phyloP scores from a whole-genome alignment of 225 moss, liverwort and hornwort species.

The Pseudisothecium myosuroides region DNA sequence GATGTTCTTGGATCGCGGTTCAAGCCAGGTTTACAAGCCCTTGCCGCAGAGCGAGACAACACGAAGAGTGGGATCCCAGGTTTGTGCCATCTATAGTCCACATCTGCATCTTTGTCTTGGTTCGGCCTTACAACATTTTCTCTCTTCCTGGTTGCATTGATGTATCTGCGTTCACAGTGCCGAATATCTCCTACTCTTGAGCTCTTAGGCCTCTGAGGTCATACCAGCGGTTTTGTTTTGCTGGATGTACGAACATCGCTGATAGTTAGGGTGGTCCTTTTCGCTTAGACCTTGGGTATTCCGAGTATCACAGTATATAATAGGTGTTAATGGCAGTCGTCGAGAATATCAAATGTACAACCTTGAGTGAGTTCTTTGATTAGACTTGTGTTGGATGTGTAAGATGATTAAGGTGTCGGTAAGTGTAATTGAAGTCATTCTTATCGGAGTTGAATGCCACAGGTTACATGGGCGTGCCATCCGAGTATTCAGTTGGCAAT shows the following conservation, averaged over 20 bases:
- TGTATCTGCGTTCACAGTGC: neutral
- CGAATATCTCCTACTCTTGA: neutral
- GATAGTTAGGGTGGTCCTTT: neutral
- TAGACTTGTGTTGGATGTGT: neutral
- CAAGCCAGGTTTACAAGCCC: constrained; percentile 73
- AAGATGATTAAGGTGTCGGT: neutral
- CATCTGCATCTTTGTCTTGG: neutral
- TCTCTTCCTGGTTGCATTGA: neutral
- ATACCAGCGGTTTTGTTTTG: neutral
- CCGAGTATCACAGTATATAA: neutral
- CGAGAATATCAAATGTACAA: neutral
- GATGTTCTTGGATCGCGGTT: constrained; percentile 43
- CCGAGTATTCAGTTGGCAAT: constrained; percentile 46
- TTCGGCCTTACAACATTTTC: neutral
- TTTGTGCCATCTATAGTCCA: neutral
- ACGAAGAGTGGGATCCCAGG: constrained; percentile 37
- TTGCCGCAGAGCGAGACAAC: constrained; percentile 53
- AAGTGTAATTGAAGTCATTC: neutral
- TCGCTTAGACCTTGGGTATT: neutral
- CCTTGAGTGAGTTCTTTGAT: neutral
- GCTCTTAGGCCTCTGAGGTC: neutral
- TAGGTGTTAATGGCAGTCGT: neutral
- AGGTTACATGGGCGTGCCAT: constrained; percentile 40
- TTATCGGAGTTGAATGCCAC: neutral
- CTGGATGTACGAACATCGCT: neutral